phyloP scores from a whole-genome alignment of 768 basidiomycete genomes.

The Phylloporus rhodoxanthus region DNA sequence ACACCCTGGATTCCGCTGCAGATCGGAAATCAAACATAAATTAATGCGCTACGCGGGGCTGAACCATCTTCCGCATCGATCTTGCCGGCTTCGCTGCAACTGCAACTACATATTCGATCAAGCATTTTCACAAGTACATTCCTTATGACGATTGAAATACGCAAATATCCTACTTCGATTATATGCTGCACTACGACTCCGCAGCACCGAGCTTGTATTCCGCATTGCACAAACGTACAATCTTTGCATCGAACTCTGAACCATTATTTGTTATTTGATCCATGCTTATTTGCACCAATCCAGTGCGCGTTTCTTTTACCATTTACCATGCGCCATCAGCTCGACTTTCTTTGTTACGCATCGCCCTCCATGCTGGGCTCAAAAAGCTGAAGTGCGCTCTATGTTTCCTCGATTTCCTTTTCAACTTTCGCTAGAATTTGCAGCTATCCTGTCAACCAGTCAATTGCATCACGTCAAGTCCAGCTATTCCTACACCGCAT shows the following conservation, averaged over 20 bases:
- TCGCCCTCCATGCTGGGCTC: constrained; percentile 14
- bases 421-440: constrained; percentile 23
- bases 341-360: constrained; percentile 17
- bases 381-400: constrained; percentile 28
- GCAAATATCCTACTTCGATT: constrained; percentile 24
- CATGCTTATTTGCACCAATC: constrained; percentile 33
- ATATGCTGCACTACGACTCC: constrained; percentile 13
- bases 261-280: constrained; percentile 27
- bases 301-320: constrained; percentile 23
- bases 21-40: constrained; percentile 23
- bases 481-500: constrained; percentile 16
- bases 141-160: constrained; percentile 18
- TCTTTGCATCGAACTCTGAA: constrained; percentile 32
- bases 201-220: constrained; percentile 18
- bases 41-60: constrained; percentile 19
- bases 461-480: constrained; percentile 25
- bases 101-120: constrained; percentile 19
- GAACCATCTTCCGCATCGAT: constrained; percentile 28
- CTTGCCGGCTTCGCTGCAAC: constrained; percentile 22
- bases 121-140: constrained; percentile 23
- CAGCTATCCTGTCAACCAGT: constrained; percentile 18
- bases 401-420: constrained; percentile 18
- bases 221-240: constrained; percentile 25
- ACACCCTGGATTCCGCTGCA: constrained; percentile 10
- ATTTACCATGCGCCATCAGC: constrained; percentile 28